phyloP scores from a whole-genome alignment of 805 yeast species.

The Metschnikowia hibisci region DNA sequence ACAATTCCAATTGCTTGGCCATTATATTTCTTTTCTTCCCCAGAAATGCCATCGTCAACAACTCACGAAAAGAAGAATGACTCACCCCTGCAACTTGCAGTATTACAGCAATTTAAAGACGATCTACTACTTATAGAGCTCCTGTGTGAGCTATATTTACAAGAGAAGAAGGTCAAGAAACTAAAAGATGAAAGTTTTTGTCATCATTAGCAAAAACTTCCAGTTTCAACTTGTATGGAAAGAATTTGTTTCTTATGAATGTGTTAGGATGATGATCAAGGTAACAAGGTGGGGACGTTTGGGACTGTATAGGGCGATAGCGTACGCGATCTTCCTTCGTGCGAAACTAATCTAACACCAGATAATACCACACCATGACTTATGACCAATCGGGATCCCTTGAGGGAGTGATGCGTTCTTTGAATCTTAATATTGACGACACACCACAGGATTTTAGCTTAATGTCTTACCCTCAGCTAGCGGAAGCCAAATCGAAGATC shows the following conservation, averaged over 20 bases:
- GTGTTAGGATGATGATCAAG: too few species aligned
- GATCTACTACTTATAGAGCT: neutral
- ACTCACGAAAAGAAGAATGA: neutral
- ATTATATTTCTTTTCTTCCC: neutral
- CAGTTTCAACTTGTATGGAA: neutral
- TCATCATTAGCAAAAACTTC: neutral
- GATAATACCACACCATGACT: slow-evolving; percentile 1
- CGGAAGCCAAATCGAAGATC: slow-evolving; percentile 19
- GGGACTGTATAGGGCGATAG: neutral
- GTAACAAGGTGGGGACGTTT: too few species aligned
- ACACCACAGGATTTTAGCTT: slow-evolving; percentile 1
- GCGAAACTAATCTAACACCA: neutral
- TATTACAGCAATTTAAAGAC: neutral
- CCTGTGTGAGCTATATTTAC: neutral
- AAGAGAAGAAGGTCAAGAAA: neutral
- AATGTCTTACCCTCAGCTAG: slow-evolving; percentile 13
- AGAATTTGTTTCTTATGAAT: too few species aligned
- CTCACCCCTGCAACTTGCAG: neutral
- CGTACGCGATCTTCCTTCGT: neutral
- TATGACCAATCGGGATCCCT: slow-evolving; percentile 7
- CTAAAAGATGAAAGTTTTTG: neutral
- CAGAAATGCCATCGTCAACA: too few species aligned
- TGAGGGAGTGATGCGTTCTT: slow-evolving; percentile 14
- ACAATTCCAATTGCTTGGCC: too few species aligned
- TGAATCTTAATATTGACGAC: slow-evolving; percentile 14